phyloP scores from a whole-genome alignment of 2,329 filamentous ascomycete genomes.

The Emmonsiellopsis sp. region DNA sequence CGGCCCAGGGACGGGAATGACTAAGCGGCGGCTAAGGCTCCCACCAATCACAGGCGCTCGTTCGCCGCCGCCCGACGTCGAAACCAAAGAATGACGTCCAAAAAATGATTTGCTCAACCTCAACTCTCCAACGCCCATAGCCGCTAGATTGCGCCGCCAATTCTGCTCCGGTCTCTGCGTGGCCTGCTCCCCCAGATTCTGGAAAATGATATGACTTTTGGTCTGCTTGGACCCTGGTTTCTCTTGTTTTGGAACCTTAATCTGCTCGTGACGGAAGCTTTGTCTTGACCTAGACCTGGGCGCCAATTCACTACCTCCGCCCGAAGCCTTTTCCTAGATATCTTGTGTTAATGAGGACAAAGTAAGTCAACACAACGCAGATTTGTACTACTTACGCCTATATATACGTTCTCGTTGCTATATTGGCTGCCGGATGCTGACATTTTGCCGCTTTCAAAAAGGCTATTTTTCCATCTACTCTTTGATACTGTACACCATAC shows the following conservation, averaged over 20 bases:
- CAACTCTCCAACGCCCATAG: background rate
- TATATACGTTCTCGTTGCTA: no score
- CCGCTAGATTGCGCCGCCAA: background rate
- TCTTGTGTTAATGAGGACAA: no score
- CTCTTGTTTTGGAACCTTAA: background rate
- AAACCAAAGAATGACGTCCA: slow-evolving; percentile 1
- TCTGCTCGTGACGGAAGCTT: background rate
- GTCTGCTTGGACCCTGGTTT: background rate
- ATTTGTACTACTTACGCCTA: no score
- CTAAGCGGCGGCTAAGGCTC: background rate
- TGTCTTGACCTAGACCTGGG: no score
- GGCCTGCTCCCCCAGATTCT: background rate
- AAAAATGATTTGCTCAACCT: background rate
- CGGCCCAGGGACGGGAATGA: background rate
- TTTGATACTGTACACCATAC: no score
- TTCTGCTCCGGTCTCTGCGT: background rate
- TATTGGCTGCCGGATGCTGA: no score
- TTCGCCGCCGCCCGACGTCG: background rate
- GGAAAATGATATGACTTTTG: background rate
- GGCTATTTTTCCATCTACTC: no score
- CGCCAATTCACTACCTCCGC: background rate
- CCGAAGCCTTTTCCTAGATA: background rate
- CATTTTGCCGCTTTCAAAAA: no score
- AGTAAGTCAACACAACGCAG: no score
- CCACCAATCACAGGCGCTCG: background rate